Conservation (phyloP, 805 yeast species). For the Priceomyces melissophilus region DNA sequence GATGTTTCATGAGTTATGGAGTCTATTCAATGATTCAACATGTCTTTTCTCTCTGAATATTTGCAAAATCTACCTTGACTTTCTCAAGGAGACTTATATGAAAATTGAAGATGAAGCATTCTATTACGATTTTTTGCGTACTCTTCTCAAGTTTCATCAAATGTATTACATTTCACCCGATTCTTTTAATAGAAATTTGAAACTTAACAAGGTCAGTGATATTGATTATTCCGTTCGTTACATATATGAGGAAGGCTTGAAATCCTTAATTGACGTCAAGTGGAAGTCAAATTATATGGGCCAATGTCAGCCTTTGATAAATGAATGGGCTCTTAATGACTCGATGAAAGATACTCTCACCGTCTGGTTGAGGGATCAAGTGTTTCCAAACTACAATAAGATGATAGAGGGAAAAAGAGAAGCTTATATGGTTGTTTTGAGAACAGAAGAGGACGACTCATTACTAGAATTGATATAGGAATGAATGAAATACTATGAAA, state of each 20-base stretch:
- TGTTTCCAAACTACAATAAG: slow-evolving; percentile 17
- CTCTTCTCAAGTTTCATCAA: slow-evolving; percentile 12
- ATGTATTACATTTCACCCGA: slow-evolving; percentile 7
- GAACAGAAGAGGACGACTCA: slow-evolving; percentile 24
- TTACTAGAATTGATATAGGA: slow-evolving; percentile 28
- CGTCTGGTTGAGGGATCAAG: slow-evolving; percentile 18
- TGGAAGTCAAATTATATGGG: slow-evolving; percentile 25
- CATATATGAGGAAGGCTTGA: slow-evolving; percentile 20
- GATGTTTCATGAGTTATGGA: slow-evolving; percentile 32
- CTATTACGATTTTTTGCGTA: slow-evolving; percentile 22
- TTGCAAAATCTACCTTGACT: slow-evolving; percentile 21
- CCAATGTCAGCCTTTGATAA: slow-evolving; percentile 26
- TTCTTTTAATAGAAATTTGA: slow-evolving; percentile 16
- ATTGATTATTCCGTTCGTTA: slow-evolving; percentile 11
- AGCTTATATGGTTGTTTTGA: slow-evolving; percentile 20
- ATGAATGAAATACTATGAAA: neutral
- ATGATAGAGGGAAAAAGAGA: slow-evolving; percentile 21
- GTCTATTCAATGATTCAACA: slow-evolving; percentile 23
- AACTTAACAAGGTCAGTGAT: slow-evolving; percentile 5
- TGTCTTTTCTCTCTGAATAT: slow-evolving; percentile 21
- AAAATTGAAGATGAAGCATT: slow-evolving; percentile 10
- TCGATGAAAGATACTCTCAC: slow-evolving; percentile 22
- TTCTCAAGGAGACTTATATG: slow-evolving; percentile 22
- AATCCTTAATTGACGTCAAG: slow-evolving; percentile 23
- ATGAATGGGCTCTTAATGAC: slow-evolving; percentile 35